Percentiles rank a stretch among this genome's conserved stretches.
Evolutionary conservation across 805 yeast genomes (phyloP).

Genomic region (Isabelozyma rhagii): DNA sequence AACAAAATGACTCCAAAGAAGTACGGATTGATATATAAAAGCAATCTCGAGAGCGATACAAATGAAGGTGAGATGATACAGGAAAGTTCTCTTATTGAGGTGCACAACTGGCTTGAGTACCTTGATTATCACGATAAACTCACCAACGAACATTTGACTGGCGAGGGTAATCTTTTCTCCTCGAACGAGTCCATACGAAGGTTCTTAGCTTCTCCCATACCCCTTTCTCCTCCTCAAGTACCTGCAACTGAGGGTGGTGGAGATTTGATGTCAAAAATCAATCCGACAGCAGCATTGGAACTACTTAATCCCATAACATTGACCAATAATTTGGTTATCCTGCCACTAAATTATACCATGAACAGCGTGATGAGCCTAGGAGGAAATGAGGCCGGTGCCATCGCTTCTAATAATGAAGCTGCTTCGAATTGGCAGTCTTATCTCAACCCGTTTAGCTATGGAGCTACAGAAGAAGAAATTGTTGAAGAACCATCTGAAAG

Average conservation of each 20-base stretch:
- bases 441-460: slow-evolving; percentile 7
- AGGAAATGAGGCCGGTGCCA: not conserved
- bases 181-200: not conserved
- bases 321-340: slow-evolving; percentile 33
- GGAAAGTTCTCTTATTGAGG: slow-evolving; percentile 12
- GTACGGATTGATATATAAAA: slow-evolving; percentile 6
- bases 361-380: slow-evolving; percentile 28
- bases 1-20: slow-evolving; percentile 23
- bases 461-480: not conserved
- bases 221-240: not conserved
- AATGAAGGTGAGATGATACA: slow-evolving; percentile 4
- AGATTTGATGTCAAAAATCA: not conserved
- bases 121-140: slow-evolving; percentile 25
- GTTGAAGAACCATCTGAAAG: not conserved
- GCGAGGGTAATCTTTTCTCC: not conserved
- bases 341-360: slow-evolving; percentile 36
- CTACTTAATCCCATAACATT: slow-evolving; percentile 31
- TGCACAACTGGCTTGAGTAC: slow-evolving; percentile 32
- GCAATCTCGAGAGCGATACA: not conserved
- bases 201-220: not conserved
- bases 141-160: slow-evolving; percentile 10
- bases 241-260: not conserved
- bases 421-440: slow-evolving; percentile 14
- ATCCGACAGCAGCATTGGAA: slow-evolving; percentile 19
- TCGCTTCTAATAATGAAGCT: not conserved